Evolutionary conservation across 306 rosid species (phyloP).

Genomic region (Trifolium repens): DNA sequence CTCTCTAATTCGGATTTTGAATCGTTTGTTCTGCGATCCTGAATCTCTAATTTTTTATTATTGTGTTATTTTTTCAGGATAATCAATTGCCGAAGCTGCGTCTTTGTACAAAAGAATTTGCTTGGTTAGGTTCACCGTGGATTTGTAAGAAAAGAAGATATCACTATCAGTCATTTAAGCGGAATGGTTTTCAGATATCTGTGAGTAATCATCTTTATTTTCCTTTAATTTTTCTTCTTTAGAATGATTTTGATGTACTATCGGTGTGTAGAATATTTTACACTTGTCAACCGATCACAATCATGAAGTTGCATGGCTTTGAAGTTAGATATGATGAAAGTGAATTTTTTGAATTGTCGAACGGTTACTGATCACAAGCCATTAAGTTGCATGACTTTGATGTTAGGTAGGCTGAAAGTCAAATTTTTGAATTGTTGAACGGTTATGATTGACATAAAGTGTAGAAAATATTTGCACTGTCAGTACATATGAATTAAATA

Average conservation of each 20-base stretch:
- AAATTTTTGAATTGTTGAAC: background rate
- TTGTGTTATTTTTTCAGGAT: slow-evolving; percentile 46
- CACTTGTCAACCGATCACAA: background rate
- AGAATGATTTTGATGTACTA: background rate
- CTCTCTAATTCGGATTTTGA: background rate
- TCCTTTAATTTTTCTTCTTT: background rate
- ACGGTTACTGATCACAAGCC: no score
- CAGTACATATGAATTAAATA: background rate
- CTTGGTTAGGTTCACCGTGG: slow-evolving; percentile 77
- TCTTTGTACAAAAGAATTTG: slow-evolving; percentile 46
- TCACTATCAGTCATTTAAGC: slow-evolving; percentile 67
- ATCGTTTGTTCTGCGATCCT: background rate
- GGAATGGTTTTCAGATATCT: slow-evolving; percentile 71
- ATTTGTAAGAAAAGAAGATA: slow-evolving; percentile 65
- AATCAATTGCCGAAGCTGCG: slow-evolving; percentile 49
- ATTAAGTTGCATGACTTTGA: no score
- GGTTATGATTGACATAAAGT: background rate
- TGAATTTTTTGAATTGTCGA: no score
- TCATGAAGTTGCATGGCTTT: background rate
- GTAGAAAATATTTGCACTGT: background rate
- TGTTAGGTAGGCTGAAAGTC: background rate
- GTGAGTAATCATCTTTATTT: slow-evolving; percentile 50
- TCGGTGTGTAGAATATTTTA: background rate
- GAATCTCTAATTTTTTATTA: background rate
- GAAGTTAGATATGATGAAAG: background rate